A percentile compares a stretch with the other conserved stretches of the same genome.
phyloP scores from a whole-genome alignment of 495 filamentous ascomycete genomes.

The Xylaria scruposa region DNA sequence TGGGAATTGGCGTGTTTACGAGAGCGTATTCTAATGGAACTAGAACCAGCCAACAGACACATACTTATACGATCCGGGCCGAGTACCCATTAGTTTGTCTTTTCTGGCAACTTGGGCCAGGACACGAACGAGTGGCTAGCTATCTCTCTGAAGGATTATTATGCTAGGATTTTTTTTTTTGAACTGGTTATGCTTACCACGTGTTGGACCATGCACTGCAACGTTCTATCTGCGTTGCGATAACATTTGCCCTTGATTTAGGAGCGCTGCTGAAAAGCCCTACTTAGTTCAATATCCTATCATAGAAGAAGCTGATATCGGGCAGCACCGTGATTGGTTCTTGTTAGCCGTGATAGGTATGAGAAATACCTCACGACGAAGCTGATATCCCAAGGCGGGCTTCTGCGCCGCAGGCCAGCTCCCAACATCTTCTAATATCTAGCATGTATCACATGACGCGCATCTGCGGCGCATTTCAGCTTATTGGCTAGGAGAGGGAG shows the following conservation, averaged over 20 bases:
- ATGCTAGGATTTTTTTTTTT: too few relatives aligned
- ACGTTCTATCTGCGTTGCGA: not conserved
- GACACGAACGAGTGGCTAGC: not conserved
- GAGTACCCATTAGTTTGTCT: not conserved
- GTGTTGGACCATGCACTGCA: not conserved
- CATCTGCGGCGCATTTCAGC: not conserved
- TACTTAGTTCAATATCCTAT: not conserved
- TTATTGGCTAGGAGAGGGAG: not conserved
- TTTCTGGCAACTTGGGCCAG: slow-evolving; percentile 3
- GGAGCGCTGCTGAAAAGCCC: not conserved
- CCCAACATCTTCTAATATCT: not conserved
- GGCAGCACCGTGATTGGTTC: not conserved
- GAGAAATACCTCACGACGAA: not conserved
- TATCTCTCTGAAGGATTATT: not conserved
- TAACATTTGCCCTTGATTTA: not conserved
- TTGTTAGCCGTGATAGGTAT: not conserved
- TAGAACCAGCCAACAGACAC: not conserved
- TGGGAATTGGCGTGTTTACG: not conserved
- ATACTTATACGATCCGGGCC: not conserved
- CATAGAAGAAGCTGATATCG: not conserved
- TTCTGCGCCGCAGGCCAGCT: not conserved
- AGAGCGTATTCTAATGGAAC: not conserved
- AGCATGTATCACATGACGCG: not conserved
- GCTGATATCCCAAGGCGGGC: not conserved
- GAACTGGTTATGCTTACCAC: not conserved